Percentiles rank a stretch among this genome's conserved stretches.
phyloP scores from a whole-genome alignment of 2,329 filamentous ascomycete species.

The Penicillium sp. region DNA sequence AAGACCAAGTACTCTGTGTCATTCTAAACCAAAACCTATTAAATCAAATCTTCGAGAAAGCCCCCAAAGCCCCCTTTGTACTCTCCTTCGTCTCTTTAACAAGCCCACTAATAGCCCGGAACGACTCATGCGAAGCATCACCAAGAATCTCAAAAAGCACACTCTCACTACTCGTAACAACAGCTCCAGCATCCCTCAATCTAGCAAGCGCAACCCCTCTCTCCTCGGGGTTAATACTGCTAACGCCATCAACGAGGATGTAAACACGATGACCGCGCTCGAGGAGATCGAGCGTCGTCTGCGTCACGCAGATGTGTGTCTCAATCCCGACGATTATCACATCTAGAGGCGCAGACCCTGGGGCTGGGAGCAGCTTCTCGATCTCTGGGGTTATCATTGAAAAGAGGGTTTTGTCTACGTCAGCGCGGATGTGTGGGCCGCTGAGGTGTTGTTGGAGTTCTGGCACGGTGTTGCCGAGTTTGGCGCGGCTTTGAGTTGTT shows the following conservation, averaged over 20 bases:
- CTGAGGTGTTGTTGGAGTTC: slow-evolving; percentile 61
- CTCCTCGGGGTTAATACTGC: slow-evolving; percentile 80
- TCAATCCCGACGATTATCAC: slow-evolving; percentile 88
- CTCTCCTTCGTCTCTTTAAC: slow-evolving; percentile 73
- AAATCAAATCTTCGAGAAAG: slow-evolving; percentile 59
- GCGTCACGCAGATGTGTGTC: slow-evolving; percentile 88
- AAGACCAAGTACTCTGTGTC: no score
- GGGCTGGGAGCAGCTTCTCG: slow-evolving; percentile 35
- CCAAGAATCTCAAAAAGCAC: slow-evolving; percentile 86
- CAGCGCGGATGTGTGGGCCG: slow-evolving; percentile 48
- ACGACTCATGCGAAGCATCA: slow-evolving; percentile 69
- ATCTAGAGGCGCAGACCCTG: slow-evolving; percentile 48
- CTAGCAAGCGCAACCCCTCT: slow-evolving; percentile 74
- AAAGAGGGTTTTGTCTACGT: slow-evolving; percentile 85
- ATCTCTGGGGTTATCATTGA: slow-evolving; percentile 79
- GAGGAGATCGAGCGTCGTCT: slow-evolving; percentile 82
- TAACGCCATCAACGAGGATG: slow-evolving; percentile 83
- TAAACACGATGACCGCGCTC: slow-evolving; percentile 76
- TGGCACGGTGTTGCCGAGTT: slow-evolving; percentile 75
- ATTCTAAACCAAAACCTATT: not conserved
- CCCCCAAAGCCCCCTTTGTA: slow-evolving; percentile 67
- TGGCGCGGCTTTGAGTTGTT: slow-evolving; percentile 78
- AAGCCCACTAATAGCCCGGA: slow-evolving; percentile 68
- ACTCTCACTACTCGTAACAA: slow-evolving; percentile 84
- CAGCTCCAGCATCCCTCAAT: slow-evolving; percentile 70